Evolutionary conservation across 495 filamentous ascomycete genomes (phyloP).

Genomic region (Hyaloscypha hepaticicola): DNA sequence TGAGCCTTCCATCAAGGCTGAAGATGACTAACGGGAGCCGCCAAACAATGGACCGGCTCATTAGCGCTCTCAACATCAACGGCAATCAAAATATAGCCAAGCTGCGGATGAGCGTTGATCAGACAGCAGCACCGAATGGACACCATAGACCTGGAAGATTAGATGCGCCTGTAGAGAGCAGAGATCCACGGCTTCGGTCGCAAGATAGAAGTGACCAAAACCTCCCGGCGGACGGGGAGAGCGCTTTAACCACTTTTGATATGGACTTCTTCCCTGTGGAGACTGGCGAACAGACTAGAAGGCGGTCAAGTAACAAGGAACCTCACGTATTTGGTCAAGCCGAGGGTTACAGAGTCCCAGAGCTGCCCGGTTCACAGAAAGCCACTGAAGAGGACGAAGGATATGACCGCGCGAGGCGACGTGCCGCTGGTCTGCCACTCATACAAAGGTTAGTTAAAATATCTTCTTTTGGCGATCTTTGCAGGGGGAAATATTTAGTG

Average conservation of each 20-base stretch:
- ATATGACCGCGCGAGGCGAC: slow-evolving; percentile 34
- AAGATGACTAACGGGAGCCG: slow-evolving; percentile 48
- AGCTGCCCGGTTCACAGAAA: slow-evolving; percentile 30
- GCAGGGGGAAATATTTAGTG: not conserved
- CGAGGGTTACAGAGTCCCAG: slow-evolving; percentile 41
- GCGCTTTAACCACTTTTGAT: slow-evolving; percentile 46
- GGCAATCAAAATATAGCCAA: slow-evolving; percentile 80
- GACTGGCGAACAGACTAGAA: slow-evolving; percentile 21
- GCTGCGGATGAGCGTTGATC: slow-evolving; percentile 54
- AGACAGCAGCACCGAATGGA: slow-evolving; percentile 26
- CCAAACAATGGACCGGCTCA: slow-evolving; percentile 60
- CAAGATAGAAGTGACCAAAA: slow-evolving; percentile 25
- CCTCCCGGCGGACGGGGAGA: slow-evolving; percentile 29
- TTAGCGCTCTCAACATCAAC: slow-evolving; percentile 69
- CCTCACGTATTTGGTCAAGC: slow-evolving; percentile 65
- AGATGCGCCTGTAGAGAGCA: slow-evolving; percentile 19
- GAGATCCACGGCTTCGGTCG: slow-evolving; percentile 18
- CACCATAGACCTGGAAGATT: slow-evolving; percentile 22
- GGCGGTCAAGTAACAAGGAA: slow-evolving; percentile 35
- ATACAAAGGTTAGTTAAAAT: slow-evolving; percentile 57
- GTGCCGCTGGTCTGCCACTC: slow-evolving; percentile 48
- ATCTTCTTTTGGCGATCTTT: slow-evolving; percentile 1
- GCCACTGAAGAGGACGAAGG: slow-evolving; percentile 35
- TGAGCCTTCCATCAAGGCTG: slow-evolving; percentile 74
- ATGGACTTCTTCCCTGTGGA: slow-evolving; percentile 57